Percentiles rank a stretch among this genome's conserved stretches.
These are phyloP conservation scores for Blastocystis sp. DNA, from an alignment of 352 stramenopile species.

Conservation along the genomic window DNA sequence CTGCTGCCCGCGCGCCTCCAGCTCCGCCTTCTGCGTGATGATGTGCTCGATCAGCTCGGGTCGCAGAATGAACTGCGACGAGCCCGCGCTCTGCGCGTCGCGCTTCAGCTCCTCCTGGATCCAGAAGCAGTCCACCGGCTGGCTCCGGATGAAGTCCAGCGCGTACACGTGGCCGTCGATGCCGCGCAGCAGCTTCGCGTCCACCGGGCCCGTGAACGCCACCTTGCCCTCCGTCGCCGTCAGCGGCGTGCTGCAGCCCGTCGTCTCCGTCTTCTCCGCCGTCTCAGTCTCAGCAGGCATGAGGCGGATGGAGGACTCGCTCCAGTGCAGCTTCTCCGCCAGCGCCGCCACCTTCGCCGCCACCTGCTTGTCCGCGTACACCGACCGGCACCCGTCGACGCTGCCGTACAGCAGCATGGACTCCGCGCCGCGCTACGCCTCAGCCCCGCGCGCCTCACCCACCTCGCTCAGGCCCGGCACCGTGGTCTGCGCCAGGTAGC, in stretches of 20 bases:
- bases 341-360: conserved; percentile 2
- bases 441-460: neutral
- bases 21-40: neutral
- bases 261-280: neutral
- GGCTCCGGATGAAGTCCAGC: conserved; percentile 53
- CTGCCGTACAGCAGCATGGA: conserved; percentile 16
- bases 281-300: neutral
- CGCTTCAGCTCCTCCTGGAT: conserved; percentile 49
- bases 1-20: neutral
- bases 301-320: neutral
- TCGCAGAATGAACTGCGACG: conserved; percentile 28
- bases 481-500: conserved; percentile 48
- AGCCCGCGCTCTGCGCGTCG: neutral
- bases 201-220: conserved; percentile 45
- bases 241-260: conserved; percentile 30
- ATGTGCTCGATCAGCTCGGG: conserved; percentile 50
- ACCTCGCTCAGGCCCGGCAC: conserved; percentile 38
- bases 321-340: conserved; percentile 58
- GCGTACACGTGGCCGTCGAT: conserved; percentile 54
- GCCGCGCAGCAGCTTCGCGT: conserved; percentile 50
- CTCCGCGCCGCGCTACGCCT: neutral
- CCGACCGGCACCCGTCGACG: conserved; percentile 21
- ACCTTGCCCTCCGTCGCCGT: conserved; percentile 43
- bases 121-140: conserved; percentile 63
- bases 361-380: conserved; percentile 62